These are phyloP conservation scores for Sporothrix dimorphospora DNA, from an alignment of 2,329 filamentous ascomycete species.

Conservation along the genomic window DNA sequence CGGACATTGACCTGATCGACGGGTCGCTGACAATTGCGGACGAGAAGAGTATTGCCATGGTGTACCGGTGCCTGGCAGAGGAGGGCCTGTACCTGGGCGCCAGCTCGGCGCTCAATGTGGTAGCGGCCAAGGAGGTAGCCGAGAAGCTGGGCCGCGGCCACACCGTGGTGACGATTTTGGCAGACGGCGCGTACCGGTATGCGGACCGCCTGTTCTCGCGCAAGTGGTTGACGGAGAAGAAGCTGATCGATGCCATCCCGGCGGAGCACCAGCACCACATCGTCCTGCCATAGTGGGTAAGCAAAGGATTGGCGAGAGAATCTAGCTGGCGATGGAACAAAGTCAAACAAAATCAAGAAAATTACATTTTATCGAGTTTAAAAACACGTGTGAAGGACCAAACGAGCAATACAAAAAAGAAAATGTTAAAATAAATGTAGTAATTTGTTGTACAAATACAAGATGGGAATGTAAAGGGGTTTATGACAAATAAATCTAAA, in stretches of 20 bases:
- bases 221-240: slow-evolving; percentile 89
- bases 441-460: slow-evolving; percentile 16
- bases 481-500: slow-evolving; percentile 22
- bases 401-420: neutral
- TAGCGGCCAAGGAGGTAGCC: slow-evolving; percentile 90
- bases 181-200: slow-evolving; percentile 96
- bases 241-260: slow-evolving; percentile 77
- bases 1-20: slow-evolving; percentile 82
- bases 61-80: slow-evolving; percentile 93
- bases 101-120: slow-evolving; percentile 91
- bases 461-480: slow-evolving; percentile 2
- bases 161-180: slow-evolving; percentile 91
- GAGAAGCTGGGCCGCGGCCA: slow-evolving; percentile 85
- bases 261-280: slow-evolving; percentile 90
- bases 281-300: slow-evolving; percentile 69
- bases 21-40: slow-evolving; percentile 83
- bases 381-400: slow-evolving; percentile 22
- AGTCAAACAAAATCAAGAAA: neutral
- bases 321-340: neutral
- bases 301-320: neutral
- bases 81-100: slow-evolving; percentile 95
- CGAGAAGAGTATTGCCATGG: slow-evolving; percentile 96
- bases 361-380: neutral
- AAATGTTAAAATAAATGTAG: neutral
- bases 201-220: slow-evolving; percentile 90